Base-by-base conservation (phyloP, 2,329 filamentous ascomycete genomes). In the Fusarium vanettenii region DNA sequence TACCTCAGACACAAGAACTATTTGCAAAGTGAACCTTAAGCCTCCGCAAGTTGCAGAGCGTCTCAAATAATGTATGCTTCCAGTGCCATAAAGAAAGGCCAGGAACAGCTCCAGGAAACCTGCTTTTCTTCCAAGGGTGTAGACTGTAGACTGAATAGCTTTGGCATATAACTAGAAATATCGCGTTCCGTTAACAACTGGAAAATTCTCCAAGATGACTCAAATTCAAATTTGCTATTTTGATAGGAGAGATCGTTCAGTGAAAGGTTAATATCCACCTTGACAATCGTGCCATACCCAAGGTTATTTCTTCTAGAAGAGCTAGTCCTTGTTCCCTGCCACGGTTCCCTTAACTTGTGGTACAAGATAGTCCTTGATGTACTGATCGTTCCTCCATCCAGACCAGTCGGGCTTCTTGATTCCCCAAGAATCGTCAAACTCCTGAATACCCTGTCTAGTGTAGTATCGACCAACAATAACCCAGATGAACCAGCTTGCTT, bases 391-490 rank as follows among this genome's bases (percentile, higher is more conserved):
- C 39, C 87, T 82, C 88, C 87, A 89, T 3, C 77, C 82, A 7
- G 84, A 87, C 88, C 88, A 91, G 68, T 90, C 86, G 35, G 87
- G 86, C 43, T 84, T 89, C 71, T 89, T 78, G 61, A 89, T 74
- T 1, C 89, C 89, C 89, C 89, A 92, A 0, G 82, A 79, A 79
- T 91, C 90, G 27, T 91, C 89, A 64, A 80, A 86, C 73, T 91
- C 88, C 75, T 90, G 88, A 0, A 67, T 84, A 0, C 89, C 89
- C 5, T 82, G 79, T 0, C 89, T 82, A 56, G 89, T 86, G 67
- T 92, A 91, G 74, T 91, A 92, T 70, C 87, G 88, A 0, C 89
- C 89, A 0, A 85, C 84, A 18, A 92, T 64, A 33, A 90, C 90
- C 87, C 89, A 91, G 78, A 89, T 84, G 78, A 89, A 86, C 89